These are phyloP conservation scores for Penicillium glabrum DNA, from an alignment of 2,329 filamentous ascomycete species.

Conservation along the genomic window DNA sequence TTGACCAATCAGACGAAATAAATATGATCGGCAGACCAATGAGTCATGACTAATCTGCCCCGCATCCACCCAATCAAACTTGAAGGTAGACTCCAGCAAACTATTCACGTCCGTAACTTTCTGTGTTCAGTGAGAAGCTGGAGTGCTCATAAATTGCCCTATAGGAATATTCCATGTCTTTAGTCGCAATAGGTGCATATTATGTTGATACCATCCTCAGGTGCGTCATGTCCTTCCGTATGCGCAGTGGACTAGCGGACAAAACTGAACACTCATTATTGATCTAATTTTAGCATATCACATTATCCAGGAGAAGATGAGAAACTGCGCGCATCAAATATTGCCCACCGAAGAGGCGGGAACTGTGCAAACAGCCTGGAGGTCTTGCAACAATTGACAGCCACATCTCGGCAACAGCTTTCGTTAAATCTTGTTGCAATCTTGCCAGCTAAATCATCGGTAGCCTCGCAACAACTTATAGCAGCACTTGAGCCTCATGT, in stretches of 20 bases:
- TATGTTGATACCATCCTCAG: constrained; percentile 71
- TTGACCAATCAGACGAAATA: too few relatives aligned
- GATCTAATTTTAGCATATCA: constrained; percentile 33
- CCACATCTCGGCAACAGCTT: constrained; percentile 6
- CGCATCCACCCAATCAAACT: background rate
- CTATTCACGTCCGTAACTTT: background rate
- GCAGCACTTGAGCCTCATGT: constrained; percentile 55
- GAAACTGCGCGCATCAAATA: constrained; percentile 65
- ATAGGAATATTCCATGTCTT: constrained; percentile 42
- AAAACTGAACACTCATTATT: background rate
- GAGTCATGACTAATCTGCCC: constrained; percentile 22
- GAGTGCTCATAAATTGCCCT: background rate
- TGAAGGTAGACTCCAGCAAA: background rate
- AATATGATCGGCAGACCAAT: background rate
- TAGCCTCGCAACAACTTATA: constrained; percentile 53
- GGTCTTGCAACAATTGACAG: constrained; percentile 65
- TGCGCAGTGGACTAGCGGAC: background rate
- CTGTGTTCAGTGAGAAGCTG: background rate
- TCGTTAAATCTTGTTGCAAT: constrained; percentile 43
- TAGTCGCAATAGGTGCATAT: constrained; percentile 66
- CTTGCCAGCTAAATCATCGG: constrained; percentile 56
- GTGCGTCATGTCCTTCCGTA: constrained; percentile 37
- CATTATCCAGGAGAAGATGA: constrained; percentile 69
- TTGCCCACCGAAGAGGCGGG: constrained; percentile 65
- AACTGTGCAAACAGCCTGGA: constrained; percentile 72